Base-by-base conservation (phyloP, 805 yeast species). In the Wickerhamiella bombiphila region DNA sequence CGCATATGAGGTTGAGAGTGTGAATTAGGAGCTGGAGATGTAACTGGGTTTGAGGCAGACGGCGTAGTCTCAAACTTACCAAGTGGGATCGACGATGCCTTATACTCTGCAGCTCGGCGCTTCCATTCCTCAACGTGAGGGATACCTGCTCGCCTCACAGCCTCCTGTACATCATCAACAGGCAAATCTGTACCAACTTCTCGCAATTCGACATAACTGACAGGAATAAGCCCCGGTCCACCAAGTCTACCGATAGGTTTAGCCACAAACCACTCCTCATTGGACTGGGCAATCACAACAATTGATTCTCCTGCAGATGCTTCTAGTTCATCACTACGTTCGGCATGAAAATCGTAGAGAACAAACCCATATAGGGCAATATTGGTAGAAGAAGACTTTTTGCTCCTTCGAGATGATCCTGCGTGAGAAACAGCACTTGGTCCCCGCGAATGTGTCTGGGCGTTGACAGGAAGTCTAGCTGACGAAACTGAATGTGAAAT, bases 91-190 rank as follows among this genome's bases (percentile, higher is more conserved):
- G 86, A 76, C 45, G 82, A 74, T 2, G 95, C 95, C 59, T 88
- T 88, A 58, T 91, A 93, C 56, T 74, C 80, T 13, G 94, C 94
- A 21, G 91, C 83, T 47, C 73, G 73, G 38, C 70, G 72, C 59
- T 91, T 91, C 99, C 99, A 91, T 54, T 85, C 91, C 45, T 85
- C 94, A 14, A 91, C 94, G 0, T 86, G 75, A 13, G 99, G 98
- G 44, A 91, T 69, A 37, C 72, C 71, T 32, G 80, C 83, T 22
- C 63, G 60, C 36, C 65, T 61, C 30, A 91, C 77, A 32, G 76
- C 78, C 29, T 66, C 73, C 47, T 57, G 50, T 28, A 74, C 67
- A 36, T 72, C 64, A 47, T 73, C 68, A 35, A 79, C 64, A 39
- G 78, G 65, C 49, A 66, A 62, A 39, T 78, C 72, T 1, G 81